Conservation (phyloP, 2,329 filamentous ascomycete species). For the Cordyceps militaris region DNA sequence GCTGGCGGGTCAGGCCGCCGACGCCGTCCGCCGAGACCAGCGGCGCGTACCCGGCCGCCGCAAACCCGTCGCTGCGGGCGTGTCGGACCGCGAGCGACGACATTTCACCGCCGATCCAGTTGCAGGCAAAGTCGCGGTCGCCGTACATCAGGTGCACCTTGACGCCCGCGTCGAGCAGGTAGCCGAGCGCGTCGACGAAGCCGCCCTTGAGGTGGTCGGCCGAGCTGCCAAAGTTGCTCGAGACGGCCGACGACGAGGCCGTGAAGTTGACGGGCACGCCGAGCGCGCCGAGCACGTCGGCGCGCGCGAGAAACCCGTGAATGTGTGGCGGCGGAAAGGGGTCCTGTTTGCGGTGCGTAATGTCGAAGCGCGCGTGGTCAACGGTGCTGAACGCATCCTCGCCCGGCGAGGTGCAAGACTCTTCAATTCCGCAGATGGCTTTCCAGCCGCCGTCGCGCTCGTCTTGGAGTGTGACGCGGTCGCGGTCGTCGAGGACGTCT, state of each 20-base stretch:
- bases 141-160: slow-evolving; percentile 67
- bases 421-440: slow-evolving; percentile 41
- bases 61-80: slow-evolving; percentile 38
- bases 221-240: slow-evolving; percentile 52
- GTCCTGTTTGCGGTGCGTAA: slow-evolving; percentile 47
- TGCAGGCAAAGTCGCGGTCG: slow-evolving; percentile 54
- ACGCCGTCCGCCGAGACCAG: slow-evolving; percentile 57
- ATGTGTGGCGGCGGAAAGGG: slow-evolving; percentile 59
- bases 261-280: slow-evolving; percentile 56
- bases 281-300: slow-evolving; percentile 48
- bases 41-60: slow-evolving; percentile 60
- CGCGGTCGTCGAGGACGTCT: slow-evolving; percentile 40
- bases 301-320: slow-evolving; percentile 53
- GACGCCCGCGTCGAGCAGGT: slow-evolving; percentile 54
- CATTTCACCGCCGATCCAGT: slow-evolving; percentile 64
- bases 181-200: slow-evolving; percentile 45
- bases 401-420: slow-evolving; percentile 45
- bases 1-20: slow-evolving; percentile 65
- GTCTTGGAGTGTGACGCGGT: slow-evolving; percentile 36
- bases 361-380: slow-evolving; percentile 52
- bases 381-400: slow-evolving; percentile 47
- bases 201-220: slow-evolving; percentile 48
- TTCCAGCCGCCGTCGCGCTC: slow-evolving; percentile 23
- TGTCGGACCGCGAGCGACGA: slow-evolving; percentile 57
- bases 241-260: slow-evolving; percentile 33